Conservation (phyloP, 176 grass and related monocot species). For the Elymus sibiricus region DNA sequence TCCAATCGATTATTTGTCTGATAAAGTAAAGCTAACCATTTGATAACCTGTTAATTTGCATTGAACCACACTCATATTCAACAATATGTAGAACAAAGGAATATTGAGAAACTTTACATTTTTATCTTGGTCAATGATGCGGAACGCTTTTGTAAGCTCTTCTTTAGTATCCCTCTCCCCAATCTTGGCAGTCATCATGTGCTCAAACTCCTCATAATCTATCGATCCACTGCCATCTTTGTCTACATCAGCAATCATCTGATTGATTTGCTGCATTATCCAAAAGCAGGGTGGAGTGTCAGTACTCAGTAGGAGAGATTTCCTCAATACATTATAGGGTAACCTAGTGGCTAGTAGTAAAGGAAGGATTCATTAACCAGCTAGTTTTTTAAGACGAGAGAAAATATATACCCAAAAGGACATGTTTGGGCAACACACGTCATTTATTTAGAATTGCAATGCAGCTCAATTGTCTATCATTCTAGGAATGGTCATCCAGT, state of each 20-base stretch:
- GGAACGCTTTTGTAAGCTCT: slow-evolving; percentile 85
- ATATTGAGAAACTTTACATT: slow-evolving; percentile 50
- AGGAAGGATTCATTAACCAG: not conserved
- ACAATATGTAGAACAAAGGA: not conserved
- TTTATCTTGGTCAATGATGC: slow-evolving; percentile 81
- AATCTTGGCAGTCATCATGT: slow-evolving; percentile 97
- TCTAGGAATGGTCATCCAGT: not conserved
- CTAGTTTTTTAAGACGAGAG: not conserved
- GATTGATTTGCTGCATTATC: slow-evolving; percentile 82
- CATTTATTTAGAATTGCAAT: not conserved
- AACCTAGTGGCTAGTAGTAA: not conserved
- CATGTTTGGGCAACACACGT: not conserved
- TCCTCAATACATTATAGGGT: not conserved
- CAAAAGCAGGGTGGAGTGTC: not conserved
- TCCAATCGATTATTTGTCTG: not conserved
- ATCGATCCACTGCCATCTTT: slow-evolving; percentile 92
- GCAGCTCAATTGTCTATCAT: not conserved
- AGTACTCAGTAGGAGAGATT: slow-evolving; percentile 14
- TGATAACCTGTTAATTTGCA: not conserved
- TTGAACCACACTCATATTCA: not conserved
- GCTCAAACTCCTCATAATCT: slow-evolving; percentile 91
- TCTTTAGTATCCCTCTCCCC: slow-evolving; percentile 94
- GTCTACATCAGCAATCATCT: slow-evolving; percentile 97
- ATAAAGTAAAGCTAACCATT: not conserved
- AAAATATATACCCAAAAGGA: not conserved